Base-by-base conservation (phyloP, 2,329 filamentous ascomycete species). In the Westerdykella sp. region DNA sequence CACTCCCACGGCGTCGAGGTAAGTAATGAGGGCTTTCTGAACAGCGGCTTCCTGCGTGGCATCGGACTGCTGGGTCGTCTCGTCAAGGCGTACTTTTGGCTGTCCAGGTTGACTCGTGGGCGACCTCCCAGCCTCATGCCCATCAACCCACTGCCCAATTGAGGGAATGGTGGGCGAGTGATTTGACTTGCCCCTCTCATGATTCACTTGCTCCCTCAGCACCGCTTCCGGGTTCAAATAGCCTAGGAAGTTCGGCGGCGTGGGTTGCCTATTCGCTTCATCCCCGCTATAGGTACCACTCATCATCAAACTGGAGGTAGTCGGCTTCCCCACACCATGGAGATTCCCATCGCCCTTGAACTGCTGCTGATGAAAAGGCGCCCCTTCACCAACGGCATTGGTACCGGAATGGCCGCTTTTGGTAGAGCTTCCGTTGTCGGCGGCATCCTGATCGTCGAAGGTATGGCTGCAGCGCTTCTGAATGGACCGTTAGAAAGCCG, bases 161-260 rank as follows among this genome's bases (percentile, higher is more conserved):
- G 60, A 54, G 23, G 56, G 54, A 13, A 56, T 53, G 4, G 45
- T 55, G 25, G 61, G 62, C 14, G 62, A 63, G 23, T 57, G 53
- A 11, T 49, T 54, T n/a, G 54, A 37, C 42, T 60, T 59, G 23
- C 48, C 44, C 13, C 60, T 57, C 43, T 59, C 54, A 34, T 64
- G 44, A 35, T 65, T 56, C 34, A 68, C 61, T 25, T 70, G 63
- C 35, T 71, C 67, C 40, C 72, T 56, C 25, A 75, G 58, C 9
- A 70, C 68, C n/a, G 71, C 66, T 48, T 73, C 71, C 4, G 72
- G 72, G 32, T 69, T 70, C 42, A 73, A 54, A 44, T 74, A 73
- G 41, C 71, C 69, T 35, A 73, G 53, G 46, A 73, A 73, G 40
- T 69, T 68, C 14, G 67, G 62, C 13, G 67, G 63, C 25, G 61